Evolutionary conservation across 352 stramenopile species (phyloP).

Genomic region (Phytophthora tentaculata): DNA sequence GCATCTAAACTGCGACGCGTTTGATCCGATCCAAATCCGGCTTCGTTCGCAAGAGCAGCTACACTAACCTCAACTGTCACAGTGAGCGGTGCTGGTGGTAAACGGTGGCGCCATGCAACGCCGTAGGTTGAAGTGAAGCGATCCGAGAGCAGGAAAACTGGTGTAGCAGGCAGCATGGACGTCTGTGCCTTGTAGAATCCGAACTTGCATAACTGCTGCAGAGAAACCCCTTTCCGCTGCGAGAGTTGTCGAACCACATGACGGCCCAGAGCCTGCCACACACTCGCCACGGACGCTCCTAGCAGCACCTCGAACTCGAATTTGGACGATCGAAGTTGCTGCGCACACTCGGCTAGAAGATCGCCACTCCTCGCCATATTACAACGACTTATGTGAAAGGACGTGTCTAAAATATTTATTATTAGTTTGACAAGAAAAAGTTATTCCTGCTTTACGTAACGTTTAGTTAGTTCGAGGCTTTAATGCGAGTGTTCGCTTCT

Average conservation of each 20-base stretch:
- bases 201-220: slow-evolving; percentile 64
- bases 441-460: slow-evolving; percentile 29
- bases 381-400: neutral
- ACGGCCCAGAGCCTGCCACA: slow-evolving; percentile 53
- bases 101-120: slow-evolving; percentile 44
- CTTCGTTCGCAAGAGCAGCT: slow-evolving; percentile 48
- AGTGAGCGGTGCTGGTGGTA: slow-evolving; percentile 50
- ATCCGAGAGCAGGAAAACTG: slow-evolving; percentile 62
- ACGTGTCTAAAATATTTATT: slow-evolving; percentile 24
- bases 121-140: slow-evolving; percentile 51
- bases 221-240: slow-evolving; percentile 41
- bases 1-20: slow-evolving; percentile 51
- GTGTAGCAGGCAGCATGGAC: slow-evolving; percentile 20
- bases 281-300: slow-evolving; percentile 40
- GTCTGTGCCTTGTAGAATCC: slow-evolving; percentile 54
- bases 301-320: slow-evolving; percentile 75
- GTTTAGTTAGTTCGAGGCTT: slow-evolving; percentile 1
- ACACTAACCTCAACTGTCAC: slow-evolving; percentile 54
- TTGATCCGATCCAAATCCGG: slow-evolving; percentile 52
- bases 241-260: slow-evolving; percentile 37
- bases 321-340: slow-evolving; percentile 49
- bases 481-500: slow-evolving; percentile 30
- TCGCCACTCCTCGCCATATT: slow-evolving; percentile 19
- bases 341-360: slow-evolving; percentile 54
- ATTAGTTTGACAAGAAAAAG: neutral